A percentile compares a stretch with the other conserved stretches of the same genome.
Conservation (phyloP, 2,329 filamentous ascomycete genomes). For the Sporothrix brasiliensis region DNA sequence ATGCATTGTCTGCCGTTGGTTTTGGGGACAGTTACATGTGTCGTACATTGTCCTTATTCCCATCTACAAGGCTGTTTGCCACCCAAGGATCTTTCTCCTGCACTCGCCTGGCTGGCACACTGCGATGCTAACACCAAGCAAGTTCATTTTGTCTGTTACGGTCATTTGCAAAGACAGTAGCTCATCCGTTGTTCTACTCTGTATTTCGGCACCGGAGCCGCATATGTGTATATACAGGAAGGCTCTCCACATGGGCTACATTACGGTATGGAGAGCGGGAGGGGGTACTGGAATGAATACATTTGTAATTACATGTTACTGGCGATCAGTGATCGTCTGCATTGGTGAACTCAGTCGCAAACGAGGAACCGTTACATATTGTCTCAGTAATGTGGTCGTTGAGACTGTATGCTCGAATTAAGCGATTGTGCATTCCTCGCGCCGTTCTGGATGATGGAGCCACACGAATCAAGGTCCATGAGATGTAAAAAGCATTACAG, state of each 20-base stretch:
- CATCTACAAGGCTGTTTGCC: background rate
- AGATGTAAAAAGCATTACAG: background rate
- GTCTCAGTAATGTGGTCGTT: background rate
- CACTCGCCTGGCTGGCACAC: slow-evolving; percentile 6
- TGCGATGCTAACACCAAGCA: background rate
- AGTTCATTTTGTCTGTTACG: background rate
- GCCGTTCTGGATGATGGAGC: background rate
- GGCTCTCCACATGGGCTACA: background rate
- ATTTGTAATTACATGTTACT: too few relatives aligned
- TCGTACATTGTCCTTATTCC: background rate
- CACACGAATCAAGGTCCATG: background rate
- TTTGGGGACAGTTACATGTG: background rate
- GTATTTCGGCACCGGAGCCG: background rate
- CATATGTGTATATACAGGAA: background rate
- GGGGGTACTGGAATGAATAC: background rate
- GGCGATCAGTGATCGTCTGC: slow-evolving; percentile 9
- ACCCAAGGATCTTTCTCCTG: background rate
- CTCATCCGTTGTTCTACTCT: background rate
- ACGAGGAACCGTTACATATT: slow-evolving; percentile 6
- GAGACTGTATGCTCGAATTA: background rate
- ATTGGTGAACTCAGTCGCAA: slow-evolving; percentile 17
- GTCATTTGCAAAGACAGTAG: background rate
- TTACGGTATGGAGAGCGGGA: background rate
- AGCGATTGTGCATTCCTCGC: background rate
- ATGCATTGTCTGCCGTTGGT: background rate